Base-by-base conservation (phyloP, 345 rosid species). In the Clarkia xantiana region DNA sequence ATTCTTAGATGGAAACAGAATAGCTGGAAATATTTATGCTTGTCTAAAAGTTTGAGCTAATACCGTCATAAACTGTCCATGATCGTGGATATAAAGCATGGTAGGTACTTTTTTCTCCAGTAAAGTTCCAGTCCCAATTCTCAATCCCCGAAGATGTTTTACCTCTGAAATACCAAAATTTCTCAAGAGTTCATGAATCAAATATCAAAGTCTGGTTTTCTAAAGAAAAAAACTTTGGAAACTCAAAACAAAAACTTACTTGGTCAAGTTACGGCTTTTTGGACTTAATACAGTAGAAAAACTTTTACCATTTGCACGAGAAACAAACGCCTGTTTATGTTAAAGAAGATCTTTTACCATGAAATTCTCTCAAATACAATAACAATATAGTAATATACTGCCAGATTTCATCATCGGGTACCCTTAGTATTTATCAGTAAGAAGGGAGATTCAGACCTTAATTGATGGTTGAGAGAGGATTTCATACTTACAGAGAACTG, bases 11-110 rank as follows among this genome's bases (percentile, higher is more conserved):
- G 14, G 47, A n/a, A 42, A n/a, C 57, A 10, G 17, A 23, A 17
- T 16, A 14, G 25, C 36, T 3, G 10, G 19, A 16, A 15, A 25
- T 11, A 25, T 14, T 49, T 34, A n/a, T 0, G 5, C 53, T 25
- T n/a, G 3, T 15, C 16, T 14, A 18, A 9, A 19, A 29, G 10
- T 20, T 11, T n/a, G 15, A 19, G 14, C 34, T 8, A 25, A 67
- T 81, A 91, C 98, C 96, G n/a, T 86, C 96, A 60, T 84, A 78
- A 16, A 73, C 65, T 10, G 96, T 91, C 96, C 98, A 91, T 18
- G 98, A 76, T 74, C 96, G 82, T 9, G 98, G 96, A 63, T 76
- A 86, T 57, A 91, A 69, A 56, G 94, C 98, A 73, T 91, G 94
- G 64, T 86, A 91, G 43, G 86, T 86, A 56, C 93, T 74, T 46